A percentile compares a stretch with the other conserved stretches of the same genome.
These are phyloP conservation scores for Yamadazyma songkhlaensis DNA, from an alignment of 1,139 yeast genomes.

Conservation along the genomic window DNA sequence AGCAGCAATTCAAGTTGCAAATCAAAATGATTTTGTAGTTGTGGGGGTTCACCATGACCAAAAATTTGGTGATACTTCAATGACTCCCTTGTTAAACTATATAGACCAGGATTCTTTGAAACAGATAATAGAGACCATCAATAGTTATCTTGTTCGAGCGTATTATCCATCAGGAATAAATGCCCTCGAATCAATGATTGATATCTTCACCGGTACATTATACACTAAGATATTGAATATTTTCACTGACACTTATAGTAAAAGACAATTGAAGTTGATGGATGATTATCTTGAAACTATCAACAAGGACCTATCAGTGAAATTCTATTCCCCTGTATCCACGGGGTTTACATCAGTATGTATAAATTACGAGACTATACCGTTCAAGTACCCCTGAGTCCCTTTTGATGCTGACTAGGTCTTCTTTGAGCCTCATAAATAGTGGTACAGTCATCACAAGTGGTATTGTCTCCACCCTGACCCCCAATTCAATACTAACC, in stretches of 20 bases:
- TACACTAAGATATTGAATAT: constrained; percentile 18
- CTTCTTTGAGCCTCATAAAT: too few relatives aligned
- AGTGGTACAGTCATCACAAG: too few relatives aligned
- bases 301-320: constrained; percentile 34
- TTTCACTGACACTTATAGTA: constrained; percentile 18
- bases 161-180: constrained; percentile 37
- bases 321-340: constrained; percentile 50
- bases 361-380: too few relatives aligned
- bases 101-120: constrained; percentile 33
- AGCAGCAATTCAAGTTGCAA: constrained; percentile 43
- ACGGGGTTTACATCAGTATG: constrained; percentile 57
- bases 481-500: constrained; percentile 2
- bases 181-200: constrained; percentile 40
- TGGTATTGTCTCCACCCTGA: too few relatives aligned
- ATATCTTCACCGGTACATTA: constrained; percentile 43
- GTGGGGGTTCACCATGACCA: constrained; percentile 40
- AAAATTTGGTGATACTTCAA: constrained; percentile 50
- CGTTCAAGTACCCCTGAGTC: background rate
- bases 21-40: constrained; percentile 22
- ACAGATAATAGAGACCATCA: constrained; percentile 44
- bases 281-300: constrained; percentile 44
- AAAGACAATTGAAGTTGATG: constrained; percentile 30
- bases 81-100: constrained; percentile 51
- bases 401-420: too few relatives aligned
- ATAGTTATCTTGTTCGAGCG: constrained; percentile 38